Conservation (phyloP, 2,329 filamentous ascomycete genomes). For the Myriosclerotinia duriaeana region DNA sequence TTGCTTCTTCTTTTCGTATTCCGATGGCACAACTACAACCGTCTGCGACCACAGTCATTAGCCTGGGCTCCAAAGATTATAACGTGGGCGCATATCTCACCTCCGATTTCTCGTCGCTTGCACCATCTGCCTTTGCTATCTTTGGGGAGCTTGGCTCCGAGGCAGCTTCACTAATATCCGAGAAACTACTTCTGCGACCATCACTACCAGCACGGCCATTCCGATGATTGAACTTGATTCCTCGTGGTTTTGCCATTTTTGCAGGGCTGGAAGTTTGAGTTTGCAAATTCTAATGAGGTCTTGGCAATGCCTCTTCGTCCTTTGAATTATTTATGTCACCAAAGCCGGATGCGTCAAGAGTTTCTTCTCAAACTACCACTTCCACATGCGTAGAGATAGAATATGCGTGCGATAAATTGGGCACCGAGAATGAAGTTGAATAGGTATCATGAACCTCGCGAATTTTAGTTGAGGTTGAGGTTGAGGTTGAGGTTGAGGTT, state of each 20-base stretch:
- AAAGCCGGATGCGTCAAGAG: constrained; percentile 19
- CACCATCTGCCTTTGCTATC: constrained; percentile 34
- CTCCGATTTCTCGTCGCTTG: constrained; percentile 40
- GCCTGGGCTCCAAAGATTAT: constrained; percentile 20
- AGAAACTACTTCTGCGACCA: constrained; percentile 65
- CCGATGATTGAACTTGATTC: constrained; percentile 53
- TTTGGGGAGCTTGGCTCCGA: constrained; percentile 43
- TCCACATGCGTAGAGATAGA: neutral
- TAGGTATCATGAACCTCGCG: neutral
- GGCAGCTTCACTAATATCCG: constrained; percentile 64
- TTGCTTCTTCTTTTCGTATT: constrained; percentile 98
- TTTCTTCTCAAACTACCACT: neutral
- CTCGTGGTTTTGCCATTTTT: constrained; percentile 49
- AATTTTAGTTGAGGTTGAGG: constrained; percentile 8
- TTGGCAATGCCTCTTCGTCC: constrained; percentile 7
- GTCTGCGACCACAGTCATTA: constrained; percentile 31
- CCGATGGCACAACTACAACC: constrained; percentile 49
- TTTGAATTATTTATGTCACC: constrained; percentile 13
- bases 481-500: constrained; percentile 11
- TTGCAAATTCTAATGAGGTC: constrained; percentile 25
- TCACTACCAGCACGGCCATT: constrained; percentile 39
- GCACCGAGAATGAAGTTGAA: neutral
- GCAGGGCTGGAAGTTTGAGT: constrained; percentile 17
- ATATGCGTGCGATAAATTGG: no score
- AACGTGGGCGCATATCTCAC: neutral